Base-by-base conservation (phyloP, 2,329 filamentous ascomycete species). In the Xylaria digitata region DNA sequence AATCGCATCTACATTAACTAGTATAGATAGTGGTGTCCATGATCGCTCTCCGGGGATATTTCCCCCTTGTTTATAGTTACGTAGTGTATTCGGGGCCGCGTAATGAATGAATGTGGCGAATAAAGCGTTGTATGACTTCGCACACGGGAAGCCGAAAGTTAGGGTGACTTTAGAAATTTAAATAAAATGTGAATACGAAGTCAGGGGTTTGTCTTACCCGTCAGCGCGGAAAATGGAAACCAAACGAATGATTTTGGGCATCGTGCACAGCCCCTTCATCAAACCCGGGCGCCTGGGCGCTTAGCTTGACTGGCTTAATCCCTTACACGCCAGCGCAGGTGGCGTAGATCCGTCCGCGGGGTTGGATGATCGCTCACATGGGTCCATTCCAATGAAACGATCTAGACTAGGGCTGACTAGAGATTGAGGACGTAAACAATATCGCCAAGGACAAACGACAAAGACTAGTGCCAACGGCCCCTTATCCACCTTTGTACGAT, bases 321-420 rank as follows among this genome's bases (percentile, higher is more conserved):
- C 15, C 59, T 17, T 19, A 46, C 46, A 11, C 66, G 43, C 57
- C 65, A 61, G 62, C 62, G 66, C 62, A 65, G 48, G 62, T 68
- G 57, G 46, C 56, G 53, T 13, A 37, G 66, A 62, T 65, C 62
- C 43, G 62, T 45, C 37, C 61, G 56, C 32, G 66, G 66, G 63
- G 66, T 68, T 67, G 61, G 65, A 60, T 61, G 50, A 60, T 57
- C 37, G 19, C 19, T 48, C 21, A 45, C 40, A 43, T 37, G 58
- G 30, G 32, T 43, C 65, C 57, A 58, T 65, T 19, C 42, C 34
- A 19, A 68, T 68, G 66, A 68, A 68, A 68, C 66, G 32, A 37
- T 63, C 65, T 67, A 63, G 49, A 53, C 45, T 30, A 58, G 13
- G 6, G 15, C 52, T 53, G 42, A 23, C 34, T 32, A 50, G 57